Base-by-base conservation (phyloP, 2,329 filamentous ascomycete species). In the Botrytis fabae region DNA sequence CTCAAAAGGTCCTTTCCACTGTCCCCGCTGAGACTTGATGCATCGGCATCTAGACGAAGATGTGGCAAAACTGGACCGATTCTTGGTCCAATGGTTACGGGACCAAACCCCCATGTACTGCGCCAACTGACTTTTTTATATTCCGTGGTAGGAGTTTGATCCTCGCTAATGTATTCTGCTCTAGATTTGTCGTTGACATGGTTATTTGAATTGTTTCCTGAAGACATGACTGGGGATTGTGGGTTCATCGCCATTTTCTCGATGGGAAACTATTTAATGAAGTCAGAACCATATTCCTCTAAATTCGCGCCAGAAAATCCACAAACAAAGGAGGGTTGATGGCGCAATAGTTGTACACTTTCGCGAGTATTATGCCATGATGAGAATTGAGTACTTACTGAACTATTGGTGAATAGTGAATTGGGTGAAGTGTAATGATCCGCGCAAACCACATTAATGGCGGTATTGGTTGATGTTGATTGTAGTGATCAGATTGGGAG, bases 1-100 rank as follows among this genome's bases (percentile, higher is more conserved):
- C 85, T 86, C 63, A 81, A 63, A 54, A 81, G 78, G 74, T 80
- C 78, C 57, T 70, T 74, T n/a, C 77, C 78, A 35, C 74, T 76
- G 48, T 78, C 78, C 51, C 76, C 76, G 16, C 57, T 63, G 22
- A 32, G 44, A 28, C 44, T 51, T 54, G 69, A 74, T 16, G 72
- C 74, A 68, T 78, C 76, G 51, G 79, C 78, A 60, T 78, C 77
- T 10, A 74, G 75, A 42, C 54, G 73, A 68, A 81, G 65, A 76
- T 81, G 80, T 12, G 77, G 77, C 62, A 81, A 70, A n/a, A 81
- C 80, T 4, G 79, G 79, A 4, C 75, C 76, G 66, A 81, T 80
- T 72, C 80, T 74, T 14, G 46, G 73, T 5, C 79, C 80, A 44
- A 75, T 68, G 12, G 42, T 68, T n/a, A 73, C 71, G 16, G 40